Evolutionary conservation across 1,139 yeast species (phyloP), one percentile per base, ranked within the genome.

Genomic region (Pichia sp.): DNA sequence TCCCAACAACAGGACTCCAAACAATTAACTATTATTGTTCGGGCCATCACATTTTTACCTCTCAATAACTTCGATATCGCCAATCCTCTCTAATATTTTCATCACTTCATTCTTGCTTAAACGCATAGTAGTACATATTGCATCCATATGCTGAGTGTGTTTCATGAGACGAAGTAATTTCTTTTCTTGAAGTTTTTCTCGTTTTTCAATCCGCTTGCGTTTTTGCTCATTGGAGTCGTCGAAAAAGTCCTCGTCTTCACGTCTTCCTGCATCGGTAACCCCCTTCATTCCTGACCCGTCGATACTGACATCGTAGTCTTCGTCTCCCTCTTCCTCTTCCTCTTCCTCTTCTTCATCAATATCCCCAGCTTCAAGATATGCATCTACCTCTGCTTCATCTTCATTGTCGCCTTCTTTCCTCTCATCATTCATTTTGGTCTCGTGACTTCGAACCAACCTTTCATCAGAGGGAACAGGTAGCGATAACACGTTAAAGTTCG

Each of bases 151-250:
- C 15, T 47, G 50, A 6, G 55, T 51, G n/a, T 55, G 47, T 31
- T 52, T 52, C 36, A 59, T 64, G 47, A 85, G 71, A 57, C 80
- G 70, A 0, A 75, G 70, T 40, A 86, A 65, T 38, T 71, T 65
- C 8, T 68, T 62, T 64, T 71, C 74, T 59, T 75, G 76, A 30
- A 66, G 67, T 60, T 62, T 62, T 57, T 54, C 57, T 58, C 63
- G 63, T 62, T 62, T 62, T 57, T 53, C 57, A 57, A 63, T 62
- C 62, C 52, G 62, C 51, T 42, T 59, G 56, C 59, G 64, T 54
- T 61, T 34, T n/a, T 52, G 67, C 19, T 67, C 59, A 16, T 40
- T 54, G 2, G 55, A 54, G 36, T 52, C 52, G 3, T 31, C 49
- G 34, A 55, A 52, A 7, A 45, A 54, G 41, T 45, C 56, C 16